Percentiles rank a stretch among this genome's conserved stretches.
phyloP scores from a whole-genome alignment of 1,139 yeast genomes.

The Blastobotrys aristatus region DNA sequence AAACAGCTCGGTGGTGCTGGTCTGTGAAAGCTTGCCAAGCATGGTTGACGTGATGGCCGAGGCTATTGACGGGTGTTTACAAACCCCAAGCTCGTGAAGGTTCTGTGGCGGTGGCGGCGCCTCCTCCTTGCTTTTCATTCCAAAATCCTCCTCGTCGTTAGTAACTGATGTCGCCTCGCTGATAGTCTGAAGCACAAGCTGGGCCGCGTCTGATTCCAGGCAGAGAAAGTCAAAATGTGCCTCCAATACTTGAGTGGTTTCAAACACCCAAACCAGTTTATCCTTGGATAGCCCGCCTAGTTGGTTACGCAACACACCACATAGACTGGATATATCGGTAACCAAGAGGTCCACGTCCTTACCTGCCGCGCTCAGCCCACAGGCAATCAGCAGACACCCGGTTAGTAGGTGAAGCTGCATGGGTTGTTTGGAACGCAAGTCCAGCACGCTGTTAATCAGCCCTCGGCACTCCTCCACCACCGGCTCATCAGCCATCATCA shows the following conservation, averaged over 20 bases:
- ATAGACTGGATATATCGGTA: no score
- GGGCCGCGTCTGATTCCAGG: neutral
- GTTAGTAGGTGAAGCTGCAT: neutral
- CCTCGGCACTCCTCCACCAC: neutral
- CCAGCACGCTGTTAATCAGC: neutral
- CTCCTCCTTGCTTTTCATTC: neutral
- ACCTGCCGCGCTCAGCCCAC: neutral
- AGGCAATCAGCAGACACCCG: neutral
- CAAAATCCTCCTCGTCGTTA: neutral
- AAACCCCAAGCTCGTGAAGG: neutral
- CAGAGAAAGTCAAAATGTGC: neutral
- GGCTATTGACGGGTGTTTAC: neutral
- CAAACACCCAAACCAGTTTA: neutral
- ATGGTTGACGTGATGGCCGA: neutral
- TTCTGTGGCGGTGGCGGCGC: neutral
- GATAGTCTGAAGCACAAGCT: neutral
- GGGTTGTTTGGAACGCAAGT: neutral
- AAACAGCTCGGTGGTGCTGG: neutral
- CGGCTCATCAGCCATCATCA: neutral
- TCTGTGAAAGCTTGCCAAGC: neutral
- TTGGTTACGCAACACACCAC: neutral
- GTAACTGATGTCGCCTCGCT: neutral
- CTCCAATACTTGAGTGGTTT: neutral
- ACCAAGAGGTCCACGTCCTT: neutral
- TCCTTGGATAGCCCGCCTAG: neutral